Evolutionary conservation across 2,329 filamentous ascomycete genomes (phyloP).

Genomic region (Fusarium sp.): DNA sequence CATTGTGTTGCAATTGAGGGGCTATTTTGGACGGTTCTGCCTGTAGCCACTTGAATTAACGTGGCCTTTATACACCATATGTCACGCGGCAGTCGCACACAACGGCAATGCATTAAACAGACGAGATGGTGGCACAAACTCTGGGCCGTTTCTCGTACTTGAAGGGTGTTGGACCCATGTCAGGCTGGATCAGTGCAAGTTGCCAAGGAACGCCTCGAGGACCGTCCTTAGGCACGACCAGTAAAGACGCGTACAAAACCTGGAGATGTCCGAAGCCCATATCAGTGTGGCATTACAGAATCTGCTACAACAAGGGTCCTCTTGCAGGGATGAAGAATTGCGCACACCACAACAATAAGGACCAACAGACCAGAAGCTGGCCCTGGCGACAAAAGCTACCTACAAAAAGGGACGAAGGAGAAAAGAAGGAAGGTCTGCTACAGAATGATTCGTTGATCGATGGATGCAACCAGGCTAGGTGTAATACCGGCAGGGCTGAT

Average conservation of each 20-base stretch:
- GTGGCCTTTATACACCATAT: slow-evolving; percentile 6
- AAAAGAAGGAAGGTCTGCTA: slow-evolving; percentile 2
- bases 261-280: slow-evolving; percentile 21
- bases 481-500: slow-evolving; percentile 8
- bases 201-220: slow-evolving; percentile 33
- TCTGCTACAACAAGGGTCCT: slow-evolving; percentile 33
- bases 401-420: neutral
- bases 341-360: slow-evolving; percentile 11
- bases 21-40: slow-evolving; percentile 8
- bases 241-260: neutral
- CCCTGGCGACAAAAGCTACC: slow-evolving; percentile 5
- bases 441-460: neutral
- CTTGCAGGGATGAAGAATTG: slow-evolving; percentile 13
- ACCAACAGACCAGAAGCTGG: slow-evolving; percentile 16
- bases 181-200: slow-evolving; percentile 15
- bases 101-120: slow-evolving; percentile 24
- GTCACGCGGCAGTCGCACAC: slow-evolving; percentile 25
- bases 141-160: slow-evolving; percentile 1
- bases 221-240: slow-evolving; percentile 16
- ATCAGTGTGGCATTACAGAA: slow-evolving; percentile 30
- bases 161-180: slow-evolving; percentile 5
- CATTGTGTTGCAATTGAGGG: slow-evolving; percentile 16
- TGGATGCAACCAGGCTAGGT: neutral
- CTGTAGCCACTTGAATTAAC: slow-evolving; percentile 1
- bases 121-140: slow-evolving; percentile 25